Conservation (phyloP, 352 stramenopile genomes). For the Pythium grandisporangium region DNA sequence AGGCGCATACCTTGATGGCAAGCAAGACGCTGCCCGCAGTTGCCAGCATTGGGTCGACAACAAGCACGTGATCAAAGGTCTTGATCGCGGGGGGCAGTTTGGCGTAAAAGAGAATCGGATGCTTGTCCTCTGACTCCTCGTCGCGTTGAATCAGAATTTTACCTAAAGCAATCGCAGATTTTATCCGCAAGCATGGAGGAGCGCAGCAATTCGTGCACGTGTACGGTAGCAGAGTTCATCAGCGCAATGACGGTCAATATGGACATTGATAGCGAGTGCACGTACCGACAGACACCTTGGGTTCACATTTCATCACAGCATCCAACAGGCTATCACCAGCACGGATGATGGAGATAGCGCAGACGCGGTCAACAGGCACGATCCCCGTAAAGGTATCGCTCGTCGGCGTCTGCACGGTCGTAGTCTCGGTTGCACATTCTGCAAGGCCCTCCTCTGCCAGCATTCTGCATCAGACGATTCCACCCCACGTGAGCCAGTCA, state of each 20-base stretch:
- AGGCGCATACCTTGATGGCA: slow-evolving; percentile 74
- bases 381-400: slow-evolving; percentile 46
- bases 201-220: no score
- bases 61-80: slow-evolving; percentile 80
- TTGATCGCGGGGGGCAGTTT: slow-evolving; percentile 89
- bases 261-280: no score
- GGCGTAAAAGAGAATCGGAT: slow-evolving; percentile 89
- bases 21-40: slow-evolving; percentile 85
- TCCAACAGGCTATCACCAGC: slow-evolving; percentile 88
- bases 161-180: slow-evolving; percentile 19
- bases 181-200: neutral
- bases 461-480: no score
- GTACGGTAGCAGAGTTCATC: no score
- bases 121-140: slow-evolving; percentile 82
- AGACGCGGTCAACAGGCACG: slow-evolving; percentile 60
- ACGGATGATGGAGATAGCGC: slow-evolving; percentile 92
- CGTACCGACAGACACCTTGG: slow-evolving; percentile 69
- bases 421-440: slow-evolving; percentile 35
- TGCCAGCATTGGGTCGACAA: slow-evolving; percentile 96
- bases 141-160: slow-evolving; percentile 98
- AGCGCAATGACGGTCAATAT: neutral
- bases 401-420: slow-evolving; percentile 61
- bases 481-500: neutral
- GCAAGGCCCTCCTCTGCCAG: slow-evolving; percentile 69
- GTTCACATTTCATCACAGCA: slow-evolving; percentile 81